Evolutionary conservation across 1,284 basidiomycete species (phyloP).

Genomic region (Tilletia walkeri): DNA sequence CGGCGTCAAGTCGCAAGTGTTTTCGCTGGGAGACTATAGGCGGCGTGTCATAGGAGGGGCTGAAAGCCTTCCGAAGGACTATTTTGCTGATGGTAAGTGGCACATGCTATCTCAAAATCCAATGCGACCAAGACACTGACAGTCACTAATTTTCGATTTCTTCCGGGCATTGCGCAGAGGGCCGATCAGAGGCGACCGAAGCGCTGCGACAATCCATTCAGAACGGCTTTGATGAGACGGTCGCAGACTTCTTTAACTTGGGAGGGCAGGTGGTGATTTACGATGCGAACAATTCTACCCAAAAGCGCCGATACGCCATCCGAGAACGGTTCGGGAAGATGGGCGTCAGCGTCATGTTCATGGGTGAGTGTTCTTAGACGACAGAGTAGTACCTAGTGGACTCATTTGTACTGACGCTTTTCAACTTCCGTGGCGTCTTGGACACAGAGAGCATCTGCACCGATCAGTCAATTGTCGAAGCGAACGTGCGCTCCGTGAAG

Average conservation of each 20-base stretch:
- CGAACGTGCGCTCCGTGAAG: slow-evolving; percentile 94
- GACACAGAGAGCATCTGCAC: slow-evolving; percentile 60
- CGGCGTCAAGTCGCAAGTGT: slow-evolving; percentile 90
- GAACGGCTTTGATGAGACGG: slow-evolving; percentile 77
- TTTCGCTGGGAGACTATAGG: slow-evolving; percentile 91
- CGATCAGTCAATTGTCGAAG: slow-evolving; percentile 79
- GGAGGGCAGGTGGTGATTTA: slow-evolving; percentile 94
- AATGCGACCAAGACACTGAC: slow-evolving; percentile 22
- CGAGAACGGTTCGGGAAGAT: slow-evolving; percentile 70
- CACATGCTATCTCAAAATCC: not conserved
- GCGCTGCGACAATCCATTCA: slow-evolving; percentile 72
- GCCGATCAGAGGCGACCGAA: slow-evolving; percentile 66
- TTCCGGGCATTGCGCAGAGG: not conserved
- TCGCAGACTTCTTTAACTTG: slow-evolving; percentile 81
- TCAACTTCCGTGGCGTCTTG: not conserved
- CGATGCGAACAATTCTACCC: slow-evolving; percentile 94
- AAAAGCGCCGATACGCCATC: slow-evolving; percentile 67
- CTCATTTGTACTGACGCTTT: not conserved
- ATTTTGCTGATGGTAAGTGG: slow-evolving; percentile 73
- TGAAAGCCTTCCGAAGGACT: slow-evolving; percentile 82
- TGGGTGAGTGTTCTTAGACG: slow-evolving; percentile 64
- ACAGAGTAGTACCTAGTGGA: not conserved
- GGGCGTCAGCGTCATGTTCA: slow-evolving; percentile 85
- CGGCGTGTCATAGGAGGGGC: slow-evolving; percentile 84
- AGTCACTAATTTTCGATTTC: not conserved